Conservation (phyloP, 2,329 filamentous ascomycete genomes). For the Sclerotinia nivalis region DNA sequence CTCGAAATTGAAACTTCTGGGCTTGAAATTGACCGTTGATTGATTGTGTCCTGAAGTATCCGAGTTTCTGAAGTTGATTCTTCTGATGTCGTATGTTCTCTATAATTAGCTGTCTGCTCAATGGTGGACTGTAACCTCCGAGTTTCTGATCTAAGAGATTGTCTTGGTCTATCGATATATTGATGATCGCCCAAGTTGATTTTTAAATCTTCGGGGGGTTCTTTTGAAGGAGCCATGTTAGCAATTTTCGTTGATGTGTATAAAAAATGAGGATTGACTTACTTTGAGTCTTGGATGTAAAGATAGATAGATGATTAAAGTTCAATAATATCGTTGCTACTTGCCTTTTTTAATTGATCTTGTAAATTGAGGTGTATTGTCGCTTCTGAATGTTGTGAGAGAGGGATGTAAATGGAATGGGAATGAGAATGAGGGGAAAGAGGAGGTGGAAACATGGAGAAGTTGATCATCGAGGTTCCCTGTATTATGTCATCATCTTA, state of each 20-base stretch:
- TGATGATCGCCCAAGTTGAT: neutral
- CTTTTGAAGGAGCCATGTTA: neutral
- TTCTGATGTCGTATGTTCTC: neutral
- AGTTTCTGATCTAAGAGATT: neutral
- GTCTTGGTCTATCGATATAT: neutral
- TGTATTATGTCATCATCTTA: conserved; percentile 16
- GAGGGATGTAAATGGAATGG: neutral
- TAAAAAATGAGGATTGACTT: neutral
- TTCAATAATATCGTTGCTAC: neutral
- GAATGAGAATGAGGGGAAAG: neutral
- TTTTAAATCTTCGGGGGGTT: neutral
- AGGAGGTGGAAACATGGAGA: conserved; percentile 15
- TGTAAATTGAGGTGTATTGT: neutral
- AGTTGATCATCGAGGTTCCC: neutral
- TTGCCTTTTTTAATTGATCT: neutral
- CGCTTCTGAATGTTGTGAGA: neutral
- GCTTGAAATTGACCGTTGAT: too few species aligned
- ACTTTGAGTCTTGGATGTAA: neutral
- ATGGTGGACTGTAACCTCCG: neutral
- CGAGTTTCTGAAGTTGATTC: neutral
- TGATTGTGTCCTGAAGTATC: too few species aligned
- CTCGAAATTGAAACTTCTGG: too few species aligned
- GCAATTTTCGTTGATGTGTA: neutral
- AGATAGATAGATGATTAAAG: neutral
- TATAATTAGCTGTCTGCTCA: neutral